Base-by-base conservation (phyloP, 306 rosid genomes). In the Prunus mume region DNA sequence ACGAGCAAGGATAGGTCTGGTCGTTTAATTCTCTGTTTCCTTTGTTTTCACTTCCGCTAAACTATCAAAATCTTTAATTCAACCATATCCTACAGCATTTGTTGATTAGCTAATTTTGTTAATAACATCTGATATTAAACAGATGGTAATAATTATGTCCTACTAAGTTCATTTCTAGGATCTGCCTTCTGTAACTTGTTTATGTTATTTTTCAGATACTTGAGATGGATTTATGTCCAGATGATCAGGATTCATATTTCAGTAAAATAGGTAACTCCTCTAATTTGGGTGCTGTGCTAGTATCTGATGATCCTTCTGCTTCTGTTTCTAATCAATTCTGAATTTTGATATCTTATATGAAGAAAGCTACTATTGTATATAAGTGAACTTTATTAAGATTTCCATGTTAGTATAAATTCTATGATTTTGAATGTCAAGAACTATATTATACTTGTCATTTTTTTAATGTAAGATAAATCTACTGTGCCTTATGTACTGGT, bases 201-300 rank as follows among this genome's bases (percentile, higher is more conserved):
- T 70, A 20, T 79, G 65, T 68, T 47, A 51, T 75, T n/a, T 81
- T 81, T 60, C 89, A 93, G 98, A 91, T 93, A 85, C 95, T 93
- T 65, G 91, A 84, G 78, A 93, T 91, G 98, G 98, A 93, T 84
- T 88, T 93, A 77, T 78, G 76, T 81, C 93, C 98, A 50, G 58
- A 38, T 41, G 91, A 86, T 78, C 83, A 88, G 74, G 95, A 91
- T 51, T 34, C 82, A 49, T 51, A 65, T 77, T 69, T 86, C 77
- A 81, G 67, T 45, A 80, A 76, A 77, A 90, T 86, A 91, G 98
- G 98, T 93, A 89, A 86, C 64, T 73, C 72, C 52, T 78, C 78
- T 81, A 67, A 15, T 15, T 79, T 68, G 57, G 72, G 68, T 65
- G 68, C 47, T 57, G 61, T 65, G 68, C 41, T 57, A 62, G 51